Percentiles rank a stretch among this genome's conserved stretches.
These are phyloP conservation scores for Russula lepida DNA, from an alignment of 768 basidiomycete species.

Conservation along the genomic window DNA sequence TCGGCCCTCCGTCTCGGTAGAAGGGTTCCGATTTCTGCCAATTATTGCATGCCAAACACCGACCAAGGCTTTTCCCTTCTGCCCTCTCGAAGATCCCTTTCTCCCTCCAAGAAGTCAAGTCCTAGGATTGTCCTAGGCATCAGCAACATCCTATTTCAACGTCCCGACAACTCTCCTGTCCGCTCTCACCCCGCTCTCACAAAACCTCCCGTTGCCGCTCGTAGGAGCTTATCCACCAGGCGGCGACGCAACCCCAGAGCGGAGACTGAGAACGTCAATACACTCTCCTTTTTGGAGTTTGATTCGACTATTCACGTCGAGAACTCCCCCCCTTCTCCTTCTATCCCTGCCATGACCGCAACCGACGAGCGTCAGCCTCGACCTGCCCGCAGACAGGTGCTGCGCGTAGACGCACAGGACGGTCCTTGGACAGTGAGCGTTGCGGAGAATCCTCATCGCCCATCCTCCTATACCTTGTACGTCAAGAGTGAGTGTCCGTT, in stretches of 20 bases:
- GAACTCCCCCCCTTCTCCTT: conserved; percentile 17
- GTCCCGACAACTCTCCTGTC: conserved; percentile 20
- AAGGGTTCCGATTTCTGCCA: conserved; percentile 22
- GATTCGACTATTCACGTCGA: conserved; percentile 28
- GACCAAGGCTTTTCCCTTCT: conserved; percentile 28
- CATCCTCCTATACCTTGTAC: conserved; percentile 71
- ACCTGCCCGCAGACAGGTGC: conserved; percentile 33
- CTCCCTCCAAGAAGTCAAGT: conserved; percentile 30
- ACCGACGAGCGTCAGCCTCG: conserved; percentile 25
- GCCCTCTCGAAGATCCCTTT: conserved; percentile 25
- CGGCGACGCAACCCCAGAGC: conserved; percentile 35
- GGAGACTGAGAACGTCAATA: conserved; percentile 33
- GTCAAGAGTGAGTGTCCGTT: conserved; percentile 68
- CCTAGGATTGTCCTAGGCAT: conserved; percentile 44
- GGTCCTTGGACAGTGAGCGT: conserved; percentile 85
- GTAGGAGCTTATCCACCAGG: conserved; percentile 30
- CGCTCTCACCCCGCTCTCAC: conserved; percentile 26
- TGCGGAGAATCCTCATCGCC: conserved; percentile 73
- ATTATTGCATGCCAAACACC: conserved; percentile 38
- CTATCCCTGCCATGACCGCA: conserved; percentile 23
- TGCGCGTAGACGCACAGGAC: conserved; percentile 65
- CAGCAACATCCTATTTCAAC: conserved; percentile 29
- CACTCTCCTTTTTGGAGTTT: conserved; percentile 38
- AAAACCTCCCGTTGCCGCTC: conserved; percentile 28
- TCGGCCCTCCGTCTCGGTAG: conserved; percentile 23